Evolutionary conservation across 257 asterid genomes (phyloP), one percentile per base, ranked within the genome.

Genomic region (Marsdenia floribunda): DNA sequence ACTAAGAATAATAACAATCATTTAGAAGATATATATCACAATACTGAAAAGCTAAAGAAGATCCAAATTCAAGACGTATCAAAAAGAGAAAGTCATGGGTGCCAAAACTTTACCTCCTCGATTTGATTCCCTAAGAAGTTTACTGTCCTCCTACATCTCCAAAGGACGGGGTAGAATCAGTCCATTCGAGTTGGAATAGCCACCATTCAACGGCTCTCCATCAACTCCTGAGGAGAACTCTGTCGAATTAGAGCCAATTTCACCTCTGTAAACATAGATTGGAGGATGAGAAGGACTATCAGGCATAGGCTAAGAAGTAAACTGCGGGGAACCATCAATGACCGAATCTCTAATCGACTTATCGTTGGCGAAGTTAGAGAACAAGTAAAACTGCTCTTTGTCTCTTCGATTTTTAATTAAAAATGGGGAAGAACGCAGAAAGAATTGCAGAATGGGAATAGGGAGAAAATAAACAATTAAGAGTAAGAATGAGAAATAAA

Each of bases 71-170:
- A 52, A 61, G 26, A 38, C 1, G 71, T 70, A 70, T 59, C 59
- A 44, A 22, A 11, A 29, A 59, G 75, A 66, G 50, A 37, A 50
- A 52, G 7, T 52, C 12, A 65, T 21, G 19, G 46, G 26, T 15
- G 33, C 26, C 46, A 47, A 18, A 42, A 77, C 72, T 16, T 35
- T 54, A 92, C 97, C 97, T 88, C 79, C 91, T 90, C 96, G 96
- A 92, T 69, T 90, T n/a, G n/a, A n/a, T n/a, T n/a, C n/a, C 93
- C 80, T 96, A 87, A 92, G 88, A 70, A 93, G 92, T 79, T 66
- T 74, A 9, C 96, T 86, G 77, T 87, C 94, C 74, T 86, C 91
- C 42, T 66, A 85, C 89, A 89, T 85, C 63, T 82, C 90, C 24
- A 80, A 14, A 55, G 85, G 89, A 15, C 88, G 87, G 40, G 91